Evolutionary conservation across 2,329 filamentous ascomycete species (phyloP), one percentile per base, ranked within the genome.

Genomic region (Aureobasidium sp.): DNA sequence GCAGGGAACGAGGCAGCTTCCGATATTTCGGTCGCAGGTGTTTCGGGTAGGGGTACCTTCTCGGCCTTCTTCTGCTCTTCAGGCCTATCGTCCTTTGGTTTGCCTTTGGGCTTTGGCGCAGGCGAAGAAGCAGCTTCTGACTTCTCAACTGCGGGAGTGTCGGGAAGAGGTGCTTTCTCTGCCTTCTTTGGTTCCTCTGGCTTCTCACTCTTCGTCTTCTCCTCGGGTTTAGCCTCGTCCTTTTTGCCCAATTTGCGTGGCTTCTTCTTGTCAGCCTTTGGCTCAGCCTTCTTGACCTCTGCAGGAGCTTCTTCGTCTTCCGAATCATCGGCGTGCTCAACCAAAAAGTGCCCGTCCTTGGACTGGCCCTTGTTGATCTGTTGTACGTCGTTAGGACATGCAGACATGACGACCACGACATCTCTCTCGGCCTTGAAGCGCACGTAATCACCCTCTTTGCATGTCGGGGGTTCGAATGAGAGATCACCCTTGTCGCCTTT

Each of bases 341-440:
- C 72, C 32, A 75, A 63, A 65, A 78, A 79, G 66, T 78, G 75
- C 6, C 75, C 77, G 63, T 78, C 77, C n/a, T 74, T 73, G 2
- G 75, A 73, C 59, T 73, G 73, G 61, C 73, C 71, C 36, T 60
- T 64, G 64, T 79, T 79, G 65, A 79, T 78, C 1, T 71, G 73
- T 10, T 75, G 67, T 6, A 79, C 71, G 66, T 79, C 76, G 61
- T 78, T 74, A 26, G 77, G 77, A 68, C 78, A 80, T 4, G 77
- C 75, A 65, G 73, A 76, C 78, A 79, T 79, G 24, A 78, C 74
- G 2, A 79, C 74, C 10, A 78, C 76, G 2, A 79, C 68, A 66
- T 80, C 76, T 47, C 76, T 71, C 65, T 78, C 70, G 37, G 78
- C 78, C 63, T 73, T 71, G 20, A 80, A 68, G 1, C 75, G 70